A percentile compares a stretch with the other conserved stretches of the same genome.
phyloP scores from a whole-genome alignment of 2,329 filamentous ascomycete species.

The Penicillium sp. region DNA sequence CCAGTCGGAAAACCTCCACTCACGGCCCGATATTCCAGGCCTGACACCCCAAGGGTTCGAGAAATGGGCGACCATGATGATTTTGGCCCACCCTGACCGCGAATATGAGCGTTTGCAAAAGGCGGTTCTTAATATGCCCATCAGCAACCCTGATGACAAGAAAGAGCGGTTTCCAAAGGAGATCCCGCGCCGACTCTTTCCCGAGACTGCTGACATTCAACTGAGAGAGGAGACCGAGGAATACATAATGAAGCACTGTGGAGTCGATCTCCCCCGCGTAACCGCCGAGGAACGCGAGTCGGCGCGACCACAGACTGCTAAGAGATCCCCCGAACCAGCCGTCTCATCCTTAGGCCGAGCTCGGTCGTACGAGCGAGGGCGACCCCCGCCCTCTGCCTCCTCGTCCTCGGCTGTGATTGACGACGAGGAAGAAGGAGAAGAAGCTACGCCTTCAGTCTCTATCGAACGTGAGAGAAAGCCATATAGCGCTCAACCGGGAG shows the following conservation, averaged over 20 bases:
- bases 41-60: slow-evolving; percentile 71
- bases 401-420: slow-evolving; percentile 40
- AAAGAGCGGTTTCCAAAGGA: slow-evolving; percentile 79
- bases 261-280: slow-evolving; percentile 50
- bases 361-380: slow-evolving; percentile 26
- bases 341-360: slow-evolving; percentile 15
- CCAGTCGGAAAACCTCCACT: slow-evolving; percentile 53
- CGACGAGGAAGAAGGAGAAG: slow-evolving; percentile 44
- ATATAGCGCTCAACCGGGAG: slow-evolving; percentile 63
- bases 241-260: slow-evolving; percentile 59
- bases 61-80: slow-evolving; percentile 72
- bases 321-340: slow-evolving; percentile 20
- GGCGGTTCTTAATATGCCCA: slow-evolving; percentile 71
- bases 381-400: slow-evolving; percentile 45
- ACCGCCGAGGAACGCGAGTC: slow-evolving; percentile 42
- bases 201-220: slow-evolving; percentile 60
- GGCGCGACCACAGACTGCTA: slow-evolving; percentile 29
- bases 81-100: slow-evolving; percentile 74
- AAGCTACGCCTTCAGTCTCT: slow-evolving; percentile 48
- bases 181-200: slow-evolving; percentile 74
- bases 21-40: slow-evolving; percentile 64
- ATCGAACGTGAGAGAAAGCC: slow-evolving; percentile 70
- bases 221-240: slow-evolving; percentile 65
- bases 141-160: slow-evolving; percentile 67
- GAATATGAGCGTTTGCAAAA: slow-evolving; percentile 73